A percentile compares a stretch with the other conserved stretches of the same genome.
Evolutionary conservation across 768 basidiomycete species (phyloP).

Genomic region (Leccinum ochraceum): DNA sequence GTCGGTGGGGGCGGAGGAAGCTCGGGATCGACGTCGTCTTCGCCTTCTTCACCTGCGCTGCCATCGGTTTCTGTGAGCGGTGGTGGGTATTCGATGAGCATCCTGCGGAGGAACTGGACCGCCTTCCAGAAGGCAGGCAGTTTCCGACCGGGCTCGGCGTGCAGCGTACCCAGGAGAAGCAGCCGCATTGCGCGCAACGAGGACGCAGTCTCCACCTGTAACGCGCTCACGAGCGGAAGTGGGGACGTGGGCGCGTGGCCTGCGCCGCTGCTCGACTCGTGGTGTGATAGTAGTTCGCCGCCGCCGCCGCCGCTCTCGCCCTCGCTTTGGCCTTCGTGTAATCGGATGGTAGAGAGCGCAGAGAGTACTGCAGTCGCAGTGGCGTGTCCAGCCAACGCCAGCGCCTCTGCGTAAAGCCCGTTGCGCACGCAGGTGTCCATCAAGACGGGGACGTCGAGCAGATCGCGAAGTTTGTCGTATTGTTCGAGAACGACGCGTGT

Average conservation of each 20-base stretch:
- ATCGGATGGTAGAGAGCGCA: slow-evolving; percentile 39
- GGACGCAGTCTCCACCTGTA: slow-evolving; percentile 66
- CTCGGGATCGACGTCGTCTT: slow-evolving; percentile 21
- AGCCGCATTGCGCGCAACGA: slow-evolving; percentile 69
- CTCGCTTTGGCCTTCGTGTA: slow-evolving; percentile 18
- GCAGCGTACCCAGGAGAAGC: slow-evolving; percentile 74
- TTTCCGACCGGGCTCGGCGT: slow-evolving; percentile 81
- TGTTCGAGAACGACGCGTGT: slow-evolving; percentile 84
- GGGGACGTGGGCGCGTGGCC: slow-evolving; percentile 26
- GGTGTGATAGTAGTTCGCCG: slow-evolving; percentile 30
- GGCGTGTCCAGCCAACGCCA: slow-evolving; percentile 80
- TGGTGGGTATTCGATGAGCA: no score
- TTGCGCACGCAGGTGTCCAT: slow-evolving; percentile 94
- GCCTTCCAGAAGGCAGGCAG: slow-evolving; percentile 90
- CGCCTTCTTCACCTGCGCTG: no score
- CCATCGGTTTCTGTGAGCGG: no score
- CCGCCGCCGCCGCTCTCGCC: neutral
- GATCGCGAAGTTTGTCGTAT: slow-evolving; percentile 88
- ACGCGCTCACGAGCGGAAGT: slow-evolving; percentile 41
- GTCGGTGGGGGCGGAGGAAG: slow-evolving; percentile 7
- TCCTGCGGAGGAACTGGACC: slow-evolving; percentile 81
- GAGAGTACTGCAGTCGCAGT: slow-evolving; percentile 47
- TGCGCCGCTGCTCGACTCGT: slow-evolving; percentile 38
- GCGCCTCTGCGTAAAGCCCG: slow-evolving; percentile 89
- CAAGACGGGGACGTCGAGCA: slow-evolving; percentile 87